phyloP scores from a whole-genome alignment of 2,329 filamentous ascomycete species.

The Pseudopyrenochaeta lycopersici region DNA sequence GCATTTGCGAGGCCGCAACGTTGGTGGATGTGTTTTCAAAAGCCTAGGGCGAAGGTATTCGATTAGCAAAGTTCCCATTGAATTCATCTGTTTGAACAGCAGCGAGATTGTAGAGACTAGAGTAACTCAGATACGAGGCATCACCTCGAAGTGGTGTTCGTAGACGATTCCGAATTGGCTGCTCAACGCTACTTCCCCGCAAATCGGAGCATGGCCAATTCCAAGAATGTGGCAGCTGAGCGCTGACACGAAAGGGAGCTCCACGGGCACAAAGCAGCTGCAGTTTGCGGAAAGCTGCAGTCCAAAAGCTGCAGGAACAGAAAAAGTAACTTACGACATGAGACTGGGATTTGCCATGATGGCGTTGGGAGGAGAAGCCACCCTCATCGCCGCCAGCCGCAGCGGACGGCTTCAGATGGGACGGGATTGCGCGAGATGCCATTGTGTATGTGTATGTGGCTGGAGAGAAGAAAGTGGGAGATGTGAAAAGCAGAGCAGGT shows the following conservation, averaged over 20 bases:
- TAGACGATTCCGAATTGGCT: no score
- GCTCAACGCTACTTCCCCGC: not conserved
- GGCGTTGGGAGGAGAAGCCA: constrained; percentile 66
- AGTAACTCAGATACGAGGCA: no score
- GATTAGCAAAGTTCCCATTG: constrained; percentile 11
- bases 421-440: constrained; percentile 78
- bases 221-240: not conserved
- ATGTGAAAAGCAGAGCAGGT: constrained; percentile 19
- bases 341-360: constrained; percentile 85
- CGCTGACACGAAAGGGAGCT: not conserved
- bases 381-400: constrained; percentile 50
- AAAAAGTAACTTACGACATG: constrained; percentile 74
- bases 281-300: constrained; percentile 1
- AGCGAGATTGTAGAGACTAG: no score
- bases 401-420: constrained; percentile 77
- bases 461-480: constrained; percentile 11
- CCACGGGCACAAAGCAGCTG: not conserved
- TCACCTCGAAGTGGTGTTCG: no score
- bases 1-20: constrained; percentile 98
- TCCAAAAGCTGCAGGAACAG: not conserved
- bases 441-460: constrained; percentile 57
- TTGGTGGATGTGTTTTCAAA: constrained; percentile 99
- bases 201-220: not conserved
- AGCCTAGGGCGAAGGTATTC: constrained; percentile 66
- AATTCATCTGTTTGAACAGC: not conserved